Conservation (phyloP, 495 filamentous ascomycete genomes). For the Aspergillus wentii region DNA sequence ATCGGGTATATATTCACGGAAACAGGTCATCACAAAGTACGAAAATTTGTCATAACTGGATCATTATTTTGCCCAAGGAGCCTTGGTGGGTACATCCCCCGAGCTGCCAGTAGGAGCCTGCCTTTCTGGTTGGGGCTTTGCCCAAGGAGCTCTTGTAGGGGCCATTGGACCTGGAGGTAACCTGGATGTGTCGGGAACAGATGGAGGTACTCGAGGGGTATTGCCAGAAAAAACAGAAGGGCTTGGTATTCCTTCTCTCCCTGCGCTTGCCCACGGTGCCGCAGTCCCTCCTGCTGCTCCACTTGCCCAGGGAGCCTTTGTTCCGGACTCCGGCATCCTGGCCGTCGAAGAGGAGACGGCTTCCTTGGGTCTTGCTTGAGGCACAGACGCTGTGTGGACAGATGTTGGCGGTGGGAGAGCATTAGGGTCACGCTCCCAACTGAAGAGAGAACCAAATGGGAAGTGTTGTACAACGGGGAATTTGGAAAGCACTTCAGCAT, state of each 20-base stretch:
- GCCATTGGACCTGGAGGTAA: conserved; percentile 33
- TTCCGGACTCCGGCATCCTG: conserved; percentile 25
- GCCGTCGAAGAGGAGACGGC: conserved; percentile 9
- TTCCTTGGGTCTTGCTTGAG: conserved; percentile 28
- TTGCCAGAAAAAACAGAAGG: no score
- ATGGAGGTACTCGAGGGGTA: conserved; percentile 5
- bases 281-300: conserved; percentile 24
- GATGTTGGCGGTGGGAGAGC: conserved; percentile 41
- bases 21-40: no score
- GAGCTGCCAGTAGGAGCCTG: conserved; percentile 15
- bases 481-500: conserved; percentile 63
- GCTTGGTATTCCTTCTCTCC: conserved; percentile 16
- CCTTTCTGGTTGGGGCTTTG: conserved; percentile 13
- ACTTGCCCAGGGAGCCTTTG: conserved; percentile 47
- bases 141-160: conserved; percentile 45
- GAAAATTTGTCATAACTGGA: no score
- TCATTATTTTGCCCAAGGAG: conserved; percentile 37
- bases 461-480: conserved; percentile 72
- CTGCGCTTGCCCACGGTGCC: conserved; percentile 38
- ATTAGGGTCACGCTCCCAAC: conserved; percentile 71
- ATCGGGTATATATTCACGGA: no score
- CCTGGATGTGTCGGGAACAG: conserved; percentile 25
- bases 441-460: conserved; percentile 73
- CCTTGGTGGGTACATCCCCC: conserved; percentile 29
- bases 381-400: conserved; percentile 57